Base-by-base conservation (phyloP, 2,329 filamentous ascomycete genomes). In the Dryadomyces quercus-mongolicae region DNA sequence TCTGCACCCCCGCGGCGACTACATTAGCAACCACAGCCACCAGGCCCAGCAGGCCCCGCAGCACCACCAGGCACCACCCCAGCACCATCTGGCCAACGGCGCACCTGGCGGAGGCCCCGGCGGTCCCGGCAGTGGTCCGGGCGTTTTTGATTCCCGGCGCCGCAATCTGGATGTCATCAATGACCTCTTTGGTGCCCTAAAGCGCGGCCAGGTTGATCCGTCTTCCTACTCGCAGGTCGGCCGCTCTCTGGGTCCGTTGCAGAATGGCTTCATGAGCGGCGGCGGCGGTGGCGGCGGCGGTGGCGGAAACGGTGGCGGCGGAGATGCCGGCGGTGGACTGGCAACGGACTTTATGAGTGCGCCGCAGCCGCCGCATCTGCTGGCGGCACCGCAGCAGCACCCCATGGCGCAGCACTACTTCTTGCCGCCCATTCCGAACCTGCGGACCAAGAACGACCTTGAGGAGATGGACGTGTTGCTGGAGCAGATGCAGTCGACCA, bases 401-500 rank as follows among this genome's bases (percentile, higher is more conserved):
- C 77, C 83, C 42, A 77, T 85, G 61, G 78, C 85, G 44, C 82
- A 88, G 67, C 88, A 91, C 64, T 95, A 96, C 71, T 88, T 89
- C 58, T 77, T 96, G 56, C 88, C 93, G 53, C 83, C 90, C 10
- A 89, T 95, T 74, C 83, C 84, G 49, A 94, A 90, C 63, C 78
- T 94, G 54, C 84, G 92, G 65, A 96, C 91, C 50, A 95, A 97
- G 78, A 90, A 83, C 67, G 93, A 98, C 67, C 76, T 98, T 46
- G 75, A 95, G 67, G 90, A 95, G 67, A 91, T 97, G 64, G 93
- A 97, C 68, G 86, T 90, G 65, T 88, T 97, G 68, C 80, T 98
- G 54, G 90, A 95, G 71, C 89, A 96, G 71, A 92, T 97, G 77
- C 91, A 96, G 71, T 84, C 86, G 60, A 96, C 92, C 48, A 89